Evolutionary conservation across 2,329 filamentous ascomycete genomes (phyloP).

Genomic region (Penicillium fuscoglaucum): DNA sequence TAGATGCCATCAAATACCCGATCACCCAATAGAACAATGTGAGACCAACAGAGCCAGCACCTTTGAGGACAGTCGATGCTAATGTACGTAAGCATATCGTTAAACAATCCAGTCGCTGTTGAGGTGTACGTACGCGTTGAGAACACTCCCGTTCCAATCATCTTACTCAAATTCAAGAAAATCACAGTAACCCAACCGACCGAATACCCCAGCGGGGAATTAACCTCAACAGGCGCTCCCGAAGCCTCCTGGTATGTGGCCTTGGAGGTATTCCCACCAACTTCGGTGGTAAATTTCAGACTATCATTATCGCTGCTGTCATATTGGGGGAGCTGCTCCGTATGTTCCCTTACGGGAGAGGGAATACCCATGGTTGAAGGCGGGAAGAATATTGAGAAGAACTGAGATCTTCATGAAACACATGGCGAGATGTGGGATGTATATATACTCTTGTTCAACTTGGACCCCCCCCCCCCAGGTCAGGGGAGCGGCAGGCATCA

Average conservation of each 20-base stretch:
- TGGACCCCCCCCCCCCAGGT: not conserved
- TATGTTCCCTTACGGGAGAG: not conserved
- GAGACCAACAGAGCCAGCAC: conserved; percentile 63
- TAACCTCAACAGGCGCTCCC: conserved; percentile 61
- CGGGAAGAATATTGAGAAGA: not conserved
- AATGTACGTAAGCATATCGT: not conserved
- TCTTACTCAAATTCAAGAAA: conserved; percentile 62
- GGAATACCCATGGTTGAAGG: not conserved
- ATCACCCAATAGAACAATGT: conserved; percentile 65
- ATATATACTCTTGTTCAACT: not conserved
- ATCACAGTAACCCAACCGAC: conserved; percentile 59
- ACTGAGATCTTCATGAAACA: no score
- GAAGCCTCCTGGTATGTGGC: conserved; percentile 61
- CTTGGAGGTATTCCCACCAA: conserved; percentile 47
- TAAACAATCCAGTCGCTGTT: fast-evolving
- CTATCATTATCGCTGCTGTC: conserved; percentile 5
- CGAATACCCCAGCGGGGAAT: conserved; percentile 61
- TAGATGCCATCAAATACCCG: conserved; percentile 59
- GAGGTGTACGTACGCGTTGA: conserved; percentile 57
- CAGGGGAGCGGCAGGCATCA: not conserved
- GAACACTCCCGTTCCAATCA: conserved; percentile 65
- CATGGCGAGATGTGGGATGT: not conserved
- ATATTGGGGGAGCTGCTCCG: not conserved
- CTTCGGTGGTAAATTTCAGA: conserved; percentile 7
- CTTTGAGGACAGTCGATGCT: conserved; percentile 58